Base-by-base conservation (phyloP, 225 moss, liverwort and hornwort genomes). In the Climacium dendroides region DNA sequence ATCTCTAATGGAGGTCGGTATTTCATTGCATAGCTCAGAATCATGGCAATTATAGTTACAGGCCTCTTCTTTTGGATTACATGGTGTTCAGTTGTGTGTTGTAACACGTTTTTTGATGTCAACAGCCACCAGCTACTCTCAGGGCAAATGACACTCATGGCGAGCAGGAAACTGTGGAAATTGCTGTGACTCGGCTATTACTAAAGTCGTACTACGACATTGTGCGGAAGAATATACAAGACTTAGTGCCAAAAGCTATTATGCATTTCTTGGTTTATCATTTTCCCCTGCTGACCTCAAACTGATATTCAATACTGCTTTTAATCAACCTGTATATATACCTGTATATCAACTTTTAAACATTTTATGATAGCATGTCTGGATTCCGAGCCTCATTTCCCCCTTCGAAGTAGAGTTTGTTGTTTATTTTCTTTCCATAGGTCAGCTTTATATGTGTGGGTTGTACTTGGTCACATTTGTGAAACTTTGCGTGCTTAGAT, bases 181-280 rank as follows among this genome's bases (percentile, higher is more conserved):
- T 99, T 89, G 87, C 97, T 78, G 98, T 99, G 32, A 99, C 98
- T 18, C 94, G 97, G 54, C 92, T 99, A 92, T 90, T 99, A 47
- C 83, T 99, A 53, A 99, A 97, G 91, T 99, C 98, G 11, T 99
- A 99, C 87, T 99, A 99, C 85, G 98, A 97, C 62, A 99, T 99
- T 90, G 98, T 97, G 71, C 91, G 98, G 86, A 99, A 97, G 86
- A 99, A 97, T 82, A 92, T 97, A 84, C 98, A 99, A 88, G 98
- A 99, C 91, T 95, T 96, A 47, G 95, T 99, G 71, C 98, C 98
- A 5, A 99, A 99, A 86, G 98, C 98, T 39, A 99, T 99, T 82
- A 99, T 99, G 98, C 98, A 99, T 89, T 99, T 99, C 90, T 82
- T 99, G 96, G 98, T 98, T 80, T 83, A 93, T 87, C 82, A 61